Conservation (phyloP, 305 asterid species). For the Fraxinus baroniana region DNA sequence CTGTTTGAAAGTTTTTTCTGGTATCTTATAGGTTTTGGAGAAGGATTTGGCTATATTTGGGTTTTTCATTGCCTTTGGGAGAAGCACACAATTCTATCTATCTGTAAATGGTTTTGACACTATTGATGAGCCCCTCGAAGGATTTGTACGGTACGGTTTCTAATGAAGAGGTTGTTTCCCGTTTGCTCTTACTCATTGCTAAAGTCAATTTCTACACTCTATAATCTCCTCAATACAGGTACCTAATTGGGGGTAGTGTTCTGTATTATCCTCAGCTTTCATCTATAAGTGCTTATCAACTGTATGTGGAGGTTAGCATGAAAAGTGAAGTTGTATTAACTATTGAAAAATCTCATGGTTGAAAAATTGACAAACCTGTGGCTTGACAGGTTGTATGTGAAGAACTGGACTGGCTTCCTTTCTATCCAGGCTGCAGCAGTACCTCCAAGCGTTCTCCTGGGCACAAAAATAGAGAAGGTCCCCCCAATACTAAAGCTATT, state of each 20-base stretch:
- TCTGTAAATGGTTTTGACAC: conserved; percentile 70
- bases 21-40: conserved; percentile 70
- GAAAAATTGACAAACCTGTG: conserved; percentile 27
- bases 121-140: conserved; percentile 72
- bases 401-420: conserved; percentile 98
- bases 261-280: conserved; percentile 95
- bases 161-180: conserved; percentile 24
- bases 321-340: conserved; percentile 21
- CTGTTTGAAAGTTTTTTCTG: conserved; percentile 1
- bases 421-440: conserved; percentile 73
- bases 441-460: conserved; percentile 43
- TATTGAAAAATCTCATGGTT: conserved; percentile 23
- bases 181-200: conserved; percentile 18
- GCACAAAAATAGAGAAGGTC: conserved; percentile 58
- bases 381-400: conserved; percentile 90
- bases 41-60: conserved; percentile 97
- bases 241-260: conserved; percentile 90
- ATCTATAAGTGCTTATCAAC: conserved; percentile 97
- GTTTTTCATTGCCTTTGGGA: conserved; percentile 94
- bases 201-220: conserved; percentile 5
- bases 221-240: conserved; percentile 51
- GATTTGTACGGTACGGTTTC: conserved; percentile 63
- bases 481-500: conserved; percentile 80
- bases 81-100: conserved; percentile 75
- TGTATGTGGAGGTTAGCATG: conserved; percentile 97